Percentiles rank a stretch among this genome's conserved stretches.
These are phyloP conservation scores for Penicillium cinerascens DNA, from an alignment of 495 filamentous ascomycete genomes.

Conservation along the genomic window DNA sequence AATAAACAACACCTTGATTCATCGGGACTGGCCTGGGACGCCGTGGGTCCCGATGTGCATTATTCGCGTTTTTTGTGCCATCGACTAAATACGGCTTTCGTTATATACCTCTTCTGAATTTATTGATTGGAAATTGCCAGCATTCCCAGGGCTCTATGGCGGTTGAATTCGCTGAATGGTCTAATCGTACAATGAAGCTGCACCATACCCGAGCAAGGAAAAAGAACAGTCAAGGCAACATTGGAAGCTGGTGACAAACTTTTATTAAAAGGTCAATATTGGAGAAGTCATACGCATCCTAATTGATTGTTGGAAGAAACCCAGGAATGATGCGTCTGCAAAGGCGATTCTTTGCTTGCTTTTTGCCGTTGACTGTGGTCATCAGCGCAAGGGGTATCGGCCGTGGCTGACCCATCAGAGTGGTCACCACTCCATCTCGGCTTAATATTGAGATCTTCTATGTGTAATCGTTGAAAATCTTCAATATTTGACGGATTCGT, in stretches of 20 bases:
- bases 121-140: not conserved
- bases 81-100: not conserved
- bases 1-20: not conserved
- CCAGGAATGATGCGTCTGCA: not conserved
- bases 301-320: not conserved
- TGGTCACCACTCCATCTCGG: conserved; percentile 10
- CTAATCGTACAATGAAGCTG: not conserved
- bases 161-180: not conserved
- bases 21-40: not conserved
- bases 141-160: no score
- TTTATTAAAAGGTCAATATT: no score
- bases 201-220: not conserved
- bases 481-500: conserved; percentile 6
- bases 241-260: no score
- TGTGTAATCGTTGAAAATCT: not conserved
- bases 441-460: conserved; percentile 10
- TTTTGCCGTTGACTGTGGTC: not conserved
- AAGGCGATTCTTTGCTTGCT: not conserved
- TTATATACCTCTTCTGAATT: not conserved
- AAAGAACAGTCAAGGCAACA: not conserved
- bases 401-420: not conserved
- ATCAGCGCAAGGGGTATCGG: not conserved
- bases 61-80: not conserved
- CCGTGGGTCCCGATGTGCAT: not conserved
- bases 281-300: not conserved